Percentiles rank a stretch among this genome's conserved stretches.
These are phyloP conservation scores for Ilyonectria destructans DNA, from an alignment of 2,329 filamentous ascomycete species.

Conservation along the genomic window DNA sequence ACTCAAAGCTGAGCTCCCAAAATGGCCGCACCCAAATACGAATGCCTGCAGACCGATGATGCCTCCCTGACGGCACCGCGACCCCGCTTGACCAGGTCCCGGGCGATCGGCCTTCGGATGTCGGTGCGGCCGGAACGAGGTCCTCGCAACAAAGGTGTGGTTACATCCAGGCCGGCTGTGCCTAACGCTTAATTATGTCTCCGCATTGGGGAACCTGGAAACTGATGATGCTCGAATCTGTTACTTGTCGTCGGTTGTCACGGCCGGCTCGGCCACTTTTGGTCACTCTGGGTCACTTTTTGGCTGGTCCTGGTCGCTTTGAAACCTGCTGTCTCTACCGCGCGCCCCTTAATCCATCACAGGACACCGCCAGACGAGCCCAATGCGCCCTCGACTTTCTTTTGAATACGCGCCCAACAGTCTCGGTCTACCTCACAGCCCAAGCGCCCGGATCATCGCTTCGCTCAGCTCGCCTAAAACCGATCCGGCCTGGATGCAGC, in stretches of 20 bases:
- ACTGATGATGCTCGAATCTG: background rate
- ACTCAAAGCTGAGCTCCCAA: background rate
- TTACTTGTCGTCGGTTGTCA: no score
- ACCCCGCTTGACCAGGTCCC: background rate
- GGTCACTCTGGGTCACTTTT: no score
- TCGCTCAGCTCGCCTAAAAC: background rate
- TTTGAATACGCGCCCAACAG: background rate
- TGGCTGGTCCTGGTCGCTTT: no score
- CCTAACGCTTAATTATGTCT: slow-evolving; percentile 3
- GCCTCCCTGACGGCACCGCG: background rate
- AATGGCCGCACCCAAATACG: background rate
- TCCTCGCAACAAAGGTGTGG: background rate
- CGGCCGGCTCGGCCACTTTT: no score
- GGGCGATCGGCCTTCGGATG: background rate
- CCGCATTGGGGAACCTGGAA: background rate
- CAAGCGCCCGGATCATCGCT: background rate
- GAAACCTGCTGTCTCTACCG: no score
- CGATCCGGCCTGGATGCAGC: background rate
- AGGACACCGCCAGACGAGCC: background rate
- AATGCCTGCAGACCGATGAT: background rate
- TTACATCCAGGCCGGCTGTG: background rate
- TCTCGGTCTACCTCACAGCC: background rate
- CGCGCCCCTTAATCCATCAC: background rate
- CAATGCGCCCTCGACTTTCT: background rate
- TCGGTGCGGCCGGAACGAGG: background rate